Percentiles rank a stretch among this genome's conserved stretches.
Conservation (phyloP, 1,284 basidiomycete genomes). For the Cutaneotrichosporon mucoides region DNA sequence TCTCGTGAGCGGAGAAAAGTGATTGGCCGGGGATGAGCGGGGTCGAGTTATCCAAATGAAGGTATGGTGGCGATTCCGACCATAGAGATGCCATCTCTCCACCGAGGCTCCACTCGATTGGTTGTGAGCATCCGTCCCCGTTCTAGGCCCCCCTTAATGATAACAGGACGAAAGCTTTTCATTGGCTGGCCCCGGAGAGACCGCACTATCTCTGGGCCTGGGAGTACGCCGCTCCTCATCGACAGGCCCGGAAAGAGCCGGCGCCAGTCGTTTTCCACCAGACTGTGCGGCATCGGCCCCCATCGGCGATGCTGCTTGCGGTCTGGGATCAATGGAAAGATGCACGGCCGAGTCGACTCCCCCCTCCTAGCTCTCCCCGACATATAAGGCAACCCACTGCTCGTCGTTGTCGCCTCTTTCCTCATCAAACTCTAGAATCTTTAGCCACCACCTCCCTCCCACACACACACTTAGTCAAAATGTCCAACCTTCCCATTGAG, state of each 20-base stretch:
- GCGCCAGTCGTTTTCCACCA: background rate
- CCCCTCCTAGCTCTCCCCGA: background rate
- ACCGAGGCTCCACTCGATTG: background rate
- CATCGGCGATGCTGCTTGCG: background rate
- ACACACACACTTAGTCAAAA: constrained; percentile 19
- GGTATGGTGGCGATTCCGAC: no score
- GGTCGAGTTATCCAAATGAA: no score
- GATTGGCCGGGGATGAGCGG: no score
- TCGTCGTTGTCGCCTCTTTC: constrained; percentile 1
- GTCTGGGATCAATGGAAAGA: no score
- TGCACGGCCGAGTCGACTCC: background rate
- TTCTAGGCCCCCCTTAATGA: constrained; percentile 3
- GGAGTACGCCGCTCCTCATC: background rate
- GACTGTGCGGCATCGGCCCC: background rate
- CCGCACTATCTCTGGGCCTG: background rate
- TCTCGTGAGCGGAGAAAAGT: no score
- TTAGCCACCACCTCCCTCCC: background rate
- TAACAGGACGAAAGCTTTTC: background rate
- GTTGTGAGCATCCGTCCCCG: background rate
- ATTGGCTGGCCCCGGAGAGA: background rate
- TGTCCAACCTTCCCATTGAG: constrained; percentile 52
- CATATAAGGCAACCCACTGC: constrained; percentile 5
- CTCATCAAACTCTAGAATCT: constrained; percentile 1
- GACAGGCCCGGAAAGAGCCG: constrained; percentile 1
- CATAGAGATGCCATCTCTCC: no score